phyloP scores from a whole-genome alignment of 345 rosid genomes.

The Populus simonii region DNA sequence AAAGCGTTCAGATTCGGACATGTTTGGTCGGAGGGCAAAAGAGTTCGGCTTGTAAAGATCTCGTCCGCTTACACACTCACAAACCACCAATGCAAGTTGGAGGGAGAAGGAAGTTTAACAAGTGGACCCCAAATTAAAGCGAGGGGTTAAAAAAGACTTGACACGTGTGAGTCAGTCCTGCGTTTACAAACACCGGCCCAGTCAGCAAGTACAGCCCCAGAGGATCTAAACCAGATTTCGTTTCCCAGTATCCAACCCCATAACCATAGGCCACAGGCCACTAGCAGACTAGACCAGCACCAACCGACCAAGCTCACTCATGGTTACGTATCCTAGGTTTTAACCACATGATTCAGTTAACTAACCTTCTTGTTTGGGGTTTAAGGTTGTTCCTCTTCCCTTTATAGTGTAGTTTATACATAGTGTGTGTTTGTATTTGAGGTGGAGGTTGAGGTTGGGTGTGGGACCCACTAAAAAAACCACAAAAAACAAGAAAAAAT shows the following conservation, averaged over 20 bases:
- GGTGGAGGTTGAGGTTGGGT: no score
- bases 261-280: no score
- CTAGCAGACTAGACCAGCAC: not conserved
- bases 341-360: slow-evolving; percentile 3
- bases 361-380: not conserved
- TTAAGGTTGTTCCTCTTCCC: not conserved
- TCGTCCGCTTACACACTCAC: no score
- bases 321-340: not conserved
- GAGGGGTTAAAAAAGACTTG: not conserved
- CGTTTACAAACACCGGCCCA: not conserved
- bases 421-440: no score
- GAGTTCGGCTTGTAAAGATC: not conserved
- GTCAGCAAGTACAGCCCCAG: not conserved
- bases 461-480: no score
- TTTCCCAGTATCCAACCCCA: slow-evolving; percentile 24
- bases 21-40: slow-evolving; percentile 36
- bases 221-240: slow-evolving; percentile 19
- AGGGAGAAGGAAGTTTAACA: no score
- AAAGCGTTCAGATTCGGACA: slow-evolving; percentile 19
- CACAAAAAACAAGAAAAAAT: no score
- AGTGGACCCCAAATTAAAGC: no score
- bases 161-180: slow-evolving; percentile 8
- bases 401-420: not conserved
- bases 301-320: slow-evolving; percentile 17
- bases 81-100: no score